Percentiles rank a stretch among this genome's conserved stretches.
Conservation (phyloP, 2,329 filamentous ascomycete species). For the Sporothrix curviconia region DNA sequence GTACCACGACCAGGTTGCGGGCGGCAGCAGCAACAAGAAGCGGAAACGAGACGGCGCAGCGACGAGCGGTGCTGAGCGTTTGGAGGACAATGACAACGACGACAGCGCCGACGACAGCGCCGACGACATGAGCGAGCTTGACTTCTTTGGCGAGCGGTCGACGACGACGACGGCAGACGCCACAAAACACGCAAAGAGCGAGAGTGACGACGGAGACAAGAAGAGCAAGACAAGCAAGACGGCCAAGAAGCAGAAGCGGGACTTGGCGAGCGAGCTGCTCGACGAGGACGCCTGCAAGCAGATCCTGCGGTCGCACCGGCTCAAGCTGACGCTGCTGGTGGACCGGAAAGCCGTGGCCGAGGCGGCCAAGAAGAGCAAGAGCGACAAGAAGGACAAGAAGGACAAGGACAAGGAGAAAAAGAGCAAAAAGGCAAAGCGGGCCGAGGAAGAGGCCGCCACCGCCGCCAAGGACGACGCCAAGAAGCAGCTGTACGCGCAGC, state of each 20-base stretch:
- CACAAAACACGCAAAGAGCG: constrained; percentile 23
- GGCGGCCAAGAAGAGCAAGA: background rate
- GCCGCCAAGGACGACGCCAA: constrained; percentile 43
- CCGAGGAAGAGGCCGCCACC: constrained; percentile 38
- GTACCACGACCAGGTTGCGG: constrained; percentile 47
- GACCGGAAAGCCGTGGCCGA: constrained; percentile 37
- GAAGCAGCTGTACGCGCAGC: constrained; percentile 67
- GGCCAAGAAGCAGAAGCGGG: constrained; percentile 20
- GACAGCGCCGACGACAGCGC: constrained; percentile 28
- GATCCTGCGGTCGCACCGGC: constrained; percentile 69
- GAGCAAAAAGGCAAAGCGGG: constrained; percentile 37
- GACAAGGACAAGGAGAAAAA: constrained; percentile 33
- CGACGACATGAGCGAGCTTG: constrained; percentile 40
- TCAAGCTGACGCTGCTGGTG: constrained; percentile 76
- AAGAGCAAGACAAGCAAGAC: constrained; percentile 31
- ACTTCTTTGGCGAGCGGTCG: constrained; percentile 53
- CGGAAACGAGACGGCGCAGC: constrained; percentile 36
- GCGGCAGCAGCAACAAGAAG: constrained; percentile 39
- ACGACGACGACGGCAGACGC: constrained; percentile 20
- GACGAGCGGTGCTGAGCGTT: constrained; percentile 17
- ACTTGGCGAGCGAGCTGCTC: constrained; percentile 34
- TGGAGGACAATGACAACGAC: constrained; percentile 25
- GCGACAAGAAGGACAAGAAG: background rate
- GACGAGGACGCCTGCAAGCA: constrained; percentile 67
- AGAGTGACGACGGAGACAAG: constrained; percentile 17